These are phyloP conservation scores for Exophiala dermatitidis DNA, from an alignment of 2,329 filamentous ascomycete species.

Conservation along the genomic window DNA sequence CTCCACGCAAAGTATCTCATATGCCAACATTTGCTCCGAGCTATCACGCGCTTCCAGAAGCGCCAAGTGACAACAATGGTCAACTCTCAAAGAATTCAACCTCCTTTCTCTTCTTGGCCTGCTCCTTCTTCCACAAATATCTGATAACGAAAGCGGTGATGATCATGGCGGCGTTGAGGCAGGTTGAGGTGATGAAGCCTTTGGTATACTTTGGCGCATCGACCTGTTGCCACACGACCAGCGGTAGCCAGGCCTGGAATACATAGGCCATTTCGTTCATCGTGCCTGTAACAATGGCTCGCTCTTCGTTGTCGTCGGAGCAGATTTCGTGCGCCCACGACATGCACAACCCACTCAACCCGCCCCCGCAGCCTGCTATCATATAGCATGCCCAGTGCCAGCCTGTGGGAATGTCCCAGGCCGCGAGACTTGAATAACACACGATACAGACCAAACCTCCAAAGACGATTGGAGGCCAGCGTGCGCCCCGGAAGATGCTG, in stretches of 20 bases:
- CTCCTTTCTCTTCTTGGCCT: slow-evolving; percentile 28
- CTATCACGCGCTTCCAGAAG: neutral
- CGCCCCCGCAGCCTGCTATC: slow-evolving; percentile 43
- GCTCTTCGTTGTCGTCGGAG: slow-evolving; percentile 28
- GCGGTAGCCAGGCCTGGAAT: slow-evolving; percentile 61
- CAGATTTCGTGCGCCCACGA: slow-evolving; percentile 53
- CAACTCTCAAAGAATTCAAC: neutral
- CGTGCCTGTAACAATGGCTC: slow-evolving; percentile 54
- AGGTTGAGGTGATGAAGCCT: slow-evolving; percentile 52
- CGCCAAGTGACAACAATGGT: neutral
- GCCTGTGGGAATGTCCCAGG: slow-evolving; percentile 45
- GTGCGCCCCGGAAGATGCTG: slow-evolving; percentile 49
- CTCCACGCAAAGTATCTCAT: neutral
- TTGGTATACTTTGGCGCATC: slow-evolving; percentile 55
- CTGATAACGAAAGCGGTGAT: slow-evolving; percentile 42
- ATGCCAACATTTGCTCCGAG: neutral
- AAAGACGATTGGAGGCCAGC: slow-evolving; percentile 60
- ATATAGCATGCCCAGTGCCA: slow-evolving; percentile 61
- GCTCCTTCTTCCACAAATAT: slow-evolving; percentile 37
- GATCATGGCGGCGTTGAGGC: slow-evolving; percentile 25
- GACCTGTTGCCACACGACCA: slow-evolving; percentile 52
- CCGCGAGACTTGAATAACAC: slow-evolving; percentile 39
- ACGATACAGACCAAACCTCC: slow-evolving; percentile 42
- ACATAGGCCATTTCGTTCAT: slow-evolving; percentile 68
- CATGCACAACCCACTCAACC: slow-evolving; percentile 45